phyloP scores from a whole-genome alignment of 2,329 filamentous ascomycete genomes.

The Xylaria sp. region DNA sequence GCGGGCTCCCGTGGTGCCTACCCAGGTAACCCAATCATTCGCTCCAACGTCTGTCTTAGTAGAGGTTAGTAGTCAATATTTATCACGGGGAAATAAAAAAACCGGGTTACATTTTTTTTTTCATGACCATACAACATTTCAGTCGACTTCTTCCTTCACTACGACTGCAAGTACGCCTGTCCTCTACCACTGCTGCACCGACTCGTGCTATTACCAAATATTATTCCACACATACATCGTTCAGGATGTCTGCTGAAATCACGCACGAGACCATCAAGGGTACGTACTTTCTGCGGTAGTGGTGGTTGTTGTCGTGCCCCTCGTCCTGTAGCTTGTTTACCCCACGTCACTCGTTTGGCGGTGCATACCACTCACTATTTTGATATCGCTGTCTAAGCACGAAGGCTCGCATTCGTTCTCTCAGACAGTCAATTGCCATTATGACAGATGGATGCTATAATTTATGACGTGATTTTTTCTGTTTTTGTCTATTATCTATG shows the following conservation, averaged over 20 bases:
- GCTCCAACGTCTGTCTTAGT: background rate
- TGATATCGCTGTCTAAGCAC: no score
- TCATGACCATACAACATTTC: slow-evolving; percentile 35
- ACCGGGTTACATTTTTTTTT: slow-evolving; percentile 4
- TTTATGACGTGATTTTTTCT: no score
- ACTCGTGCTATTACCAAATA: background rate
- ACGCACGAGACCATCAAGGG: slow-evolving; percentile 69
- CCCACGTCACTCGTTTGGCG: background rate
- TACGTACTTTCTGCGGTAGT: slow-evolving; percentile 51
- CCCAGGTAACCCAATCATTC: background rate
- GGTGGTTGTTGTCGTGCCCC: slow-evolving; percentile 15
- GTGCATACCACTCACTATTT: no score
- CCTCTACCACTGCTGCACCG: background rate
- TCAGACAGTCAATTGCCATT: no score
- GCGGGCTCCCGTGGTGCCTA: background rate
- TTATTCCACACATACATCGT: slow-evolving; percentile 10
- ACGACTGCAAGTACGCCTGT: background rate
- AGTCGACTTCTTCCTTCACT: slow-evolving; percentile 13
- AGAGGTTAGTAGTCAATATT: background rate
- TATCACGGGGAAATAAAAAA: background rate
- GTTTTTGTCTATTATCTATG: no score
- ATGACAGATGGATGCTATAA: no score
- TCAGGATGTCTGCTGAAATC: slow-evolving; percentile 63
- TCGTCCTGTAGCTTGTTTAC: background rate
- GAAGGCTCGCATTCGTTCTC: no score